Conservation (phyloP, 1,284 basidiomycete species). For the Lignosus rhinocerotis region DNA sequence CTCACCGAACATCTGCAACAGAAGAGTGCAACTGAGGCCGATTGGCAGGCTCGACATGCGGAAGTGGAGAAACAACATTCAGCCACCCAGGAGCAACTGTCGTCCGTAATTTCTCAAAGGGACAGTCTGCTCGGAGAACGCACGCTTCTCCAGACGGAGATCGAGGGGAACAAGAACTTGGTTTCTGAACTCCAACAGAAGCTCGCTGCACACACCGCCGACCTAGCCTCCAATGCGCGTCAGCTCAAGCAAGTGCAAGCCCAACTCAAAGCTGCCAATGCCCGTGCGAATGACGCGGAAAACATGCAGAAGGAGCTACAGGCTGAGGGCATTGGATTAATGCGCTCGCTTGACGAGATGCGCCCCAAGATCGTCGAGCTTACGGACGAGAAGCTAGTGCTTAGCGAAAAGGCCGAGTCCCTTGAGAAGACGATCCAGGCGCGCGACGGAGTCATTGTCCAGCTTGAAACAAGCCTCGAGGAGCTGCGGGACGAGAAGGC, state of each 20-base stretch:
- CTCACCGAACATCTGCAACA: constrained; percentile 47
- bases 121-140: constrained; percentile 50
- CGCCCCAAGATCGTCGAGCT: constrained; percentile 81
- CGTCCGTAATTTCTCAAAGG: constrained; percentile 44
- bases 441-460: constrained; percentile 57
- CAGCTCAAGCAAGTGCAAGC: constrained; percentile 60
- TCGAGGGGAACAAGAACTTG: constrained; percentile 45
- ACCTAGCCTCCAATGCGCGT: constrained; percentile 52
- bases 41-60: constrained; percentile 48
- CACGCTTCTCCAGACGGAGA: constrained; percentile 45
- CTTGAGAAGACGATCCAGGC: constrained; percentile 54
- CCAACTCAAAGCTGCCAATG: constrained; percentile 58
- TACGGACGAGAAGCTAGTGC: constrained; percentile 65
- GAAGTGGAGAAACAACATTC: constrained; percentile 45
- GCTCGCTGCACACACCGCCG: constrained; percentile 53
- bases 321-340: constrained; percentile 66
- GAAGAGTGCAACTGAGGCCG: constrained; percentile 42
- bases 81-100: constrained; percentile 44
- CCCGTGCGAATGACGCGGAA: constrained; percentile 75
- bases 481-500: constrained; percentile 52
- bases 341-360: constrained; percentile 81
- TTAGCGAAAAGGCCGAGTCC: constrained; percentile 60
- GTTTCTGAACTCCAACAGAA: constrained; percentile 57
- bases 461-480: constrained; percentile 60
- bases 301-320: constrained; percentile 68